phyloP scores from a whole-genome alignment of 805 yeast species.

The Tetrapisispora nanseiensis region DNA sequence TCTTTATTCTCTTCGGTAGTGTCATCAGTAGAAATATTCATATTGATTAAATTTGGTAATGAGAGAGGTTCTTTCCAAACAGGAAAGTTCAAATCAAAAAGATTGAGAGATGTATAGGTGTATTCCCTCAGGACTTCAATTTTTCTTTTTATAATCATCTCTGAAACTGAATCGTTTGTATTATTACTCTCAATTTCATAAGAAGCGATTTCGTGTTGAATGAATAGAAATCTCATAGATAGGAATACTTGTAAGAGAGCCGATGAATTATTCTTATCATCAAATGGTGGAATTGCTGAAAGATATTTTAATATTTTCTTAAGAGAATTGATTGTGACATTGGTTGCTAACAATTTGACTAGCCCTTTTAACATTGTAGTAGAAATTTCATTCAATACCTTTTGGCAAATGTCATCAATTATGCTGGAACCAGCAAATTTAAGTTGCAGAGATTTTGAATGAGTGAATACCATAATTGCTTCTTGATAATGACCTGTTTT shows the following conservation, averaged over 20 bases:
- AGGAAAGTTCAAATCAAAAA: constrained; percentile 16
- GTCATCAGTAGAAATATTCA: not conserved
- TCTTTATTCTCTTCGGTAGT: not conserved
- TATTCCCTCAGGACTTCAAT: constrained; percentile 79
- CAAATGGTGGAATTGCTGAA: constrained; percentile 52
- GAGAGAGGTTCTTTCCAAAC: constrained; percentile 3
- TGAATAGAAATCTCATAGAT: constrained; percentile 59
- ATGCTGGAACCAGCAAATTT: constrained; percentile 45
- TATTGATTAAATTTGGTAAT: not conserved
- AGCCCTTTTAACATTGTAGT: constrained; percentile 62
- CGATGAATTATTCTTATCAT: constrained; percentile 23
- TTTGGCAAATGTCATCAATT: constrained; percentile 22
- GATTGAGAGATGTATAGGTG: constrained; percentile 21
- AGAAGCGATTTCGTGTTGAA: constrained; percentile 49
- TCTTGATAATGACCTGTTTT: constrained; percentile 81
- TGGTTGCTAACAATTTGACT: constrained; percentile 59
- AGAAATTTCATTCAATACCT: constrained; percentile 23
- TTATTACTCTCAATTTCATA: constrained; percentile 13
- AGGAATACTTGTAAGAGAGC: constrained; percentile 46
- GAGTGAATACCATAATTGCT: constrained; percentile 73
- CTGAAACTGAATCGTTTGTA: constrained; percentile 16
- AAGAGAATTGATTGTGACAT: constrained; percentile 67
- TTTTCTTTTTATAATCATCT: constrained; percentile 48
- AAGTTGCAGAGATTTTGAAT: constrained; percentile 56
- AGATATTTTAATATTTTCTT: constrained; percentile 72